Conservation (phyloP, 176 grass and related monocot species). For the Puccinellia tenuiflora region DNA sequence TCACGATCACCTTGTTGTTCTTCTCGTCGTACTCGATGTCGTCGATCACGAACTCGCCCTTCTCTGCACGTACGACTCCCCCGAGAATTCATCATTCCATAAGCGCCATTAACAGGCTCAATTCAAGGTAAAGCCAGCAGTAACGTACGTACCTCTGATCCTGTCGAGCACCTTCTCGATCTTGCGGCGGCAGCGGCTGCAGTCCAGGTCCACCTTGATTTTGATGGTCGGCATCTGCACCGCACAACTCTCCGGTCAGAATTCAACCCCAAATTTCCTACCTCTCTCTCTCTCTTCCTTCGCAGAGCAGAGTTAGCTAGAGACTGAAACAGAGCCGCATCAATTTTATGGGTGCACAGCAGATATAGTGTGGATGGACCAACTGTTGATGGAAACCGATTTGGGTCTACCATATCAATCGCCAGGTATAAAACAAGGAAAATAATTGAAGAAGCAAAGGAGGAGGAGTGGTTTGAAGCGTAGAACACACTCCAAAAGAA, state of each 20-base stretch:
- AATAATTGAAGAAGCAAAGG: constrained; percentile 6
- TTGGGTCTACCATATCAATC: not conserved
- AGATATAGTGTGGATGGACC: not conserved
- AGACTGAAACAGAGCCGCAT: not conserved
- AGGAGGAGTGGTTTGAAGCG: not conserved
- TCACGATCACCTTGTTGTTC: constrained; percentile 60
- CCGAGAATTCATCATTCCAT: not conserved
- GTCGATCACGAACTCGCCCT: constrained; percentile 58
- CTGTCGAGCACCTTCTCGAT: constrained; percentile 61
- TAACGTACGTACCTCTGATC: constrained; percentile 46
- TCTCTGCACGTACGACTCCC: constrained; percentile 29
- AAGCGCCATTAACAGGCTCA: not conserved
- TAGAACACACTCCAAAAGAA: constrained; percentile 21
- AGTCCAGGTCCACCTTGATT: constrained; percentile 71
- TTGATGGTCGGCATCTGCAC: constrained; percentile 64
- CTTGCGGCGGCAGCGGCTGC: constrained; percentile 51
- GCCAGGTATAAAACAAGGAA: not conserved
- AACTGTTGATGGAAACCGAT: not conserved
- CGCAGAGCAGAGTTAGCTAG: not conserved
- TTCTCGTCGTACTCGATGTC: constrained; percentile 71
- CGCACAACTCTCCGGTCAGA: not conserved
- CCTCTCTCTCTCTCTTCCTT: not conserved
- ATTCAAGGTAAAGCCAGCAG: not conserved
- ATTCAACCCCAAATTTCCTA: not conserved
- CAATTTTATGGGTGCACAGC: not conserved